Evolutionary conservation across 805 yeast species (phyloP), one percentile per base, ranked within the genome.

Genomic region (Candida gorgasii): DNA sequence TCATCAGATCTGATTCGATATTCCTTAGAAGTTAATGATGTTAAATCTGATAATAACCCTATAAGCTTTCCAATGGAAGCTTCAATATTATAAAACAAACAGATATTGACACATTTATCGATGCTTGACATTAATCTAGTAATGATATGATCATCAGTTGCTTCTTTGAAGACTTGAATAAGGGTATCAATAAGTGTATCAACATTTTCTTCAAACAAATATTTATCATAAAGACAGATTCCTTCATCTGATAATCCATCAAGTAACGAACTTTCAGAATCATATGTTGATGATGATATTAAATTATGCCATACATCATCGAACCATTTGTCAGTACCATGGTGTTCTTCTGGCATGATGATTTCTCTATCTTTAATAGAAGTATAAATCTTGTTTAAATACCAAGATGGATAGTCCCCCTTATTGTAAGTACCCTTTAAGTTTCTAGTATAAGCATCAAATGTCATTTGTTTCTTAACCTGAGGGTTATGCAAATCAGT

Each of bases 331-430:
- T 89, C 86, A 8, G 89, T 87, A 12, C 92, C 93, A 58, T 89
- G 95, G 53, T 92, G 97, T 56, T 93, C 99, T 55, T 93, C 98
- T 0, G 99, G 98, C 90, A 95, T 87, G 37, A 93, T 88, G 49
- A 93, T 93, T 62, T 93, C 99, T 40, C 85, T 78, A 43, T 84
- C 87, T 47, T 80, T 76, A 42, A 93, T 90, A 1, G 95, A 85
- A 18, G 76, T 67, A 62, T 86, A 93, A 18, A 92, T 89, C 49
- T 78, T 85, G 46, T 83, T 81, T 47, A 92, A 69, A 57, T 89
- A 92, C 86, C 96, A 89, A 17, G 74, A 75, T 3, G 95, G 92
- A 67, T 86, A 90, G 62, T 90, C 93, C 27, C 76, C 74, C 15
- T 79, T 78, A 50, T 82, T 83, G 57, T 83, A 82, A 18, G 89